Conservation (phyloP, 2,329 filamentous ascomycete genomes). For the Pyrenochaeta sp. region DNA sequence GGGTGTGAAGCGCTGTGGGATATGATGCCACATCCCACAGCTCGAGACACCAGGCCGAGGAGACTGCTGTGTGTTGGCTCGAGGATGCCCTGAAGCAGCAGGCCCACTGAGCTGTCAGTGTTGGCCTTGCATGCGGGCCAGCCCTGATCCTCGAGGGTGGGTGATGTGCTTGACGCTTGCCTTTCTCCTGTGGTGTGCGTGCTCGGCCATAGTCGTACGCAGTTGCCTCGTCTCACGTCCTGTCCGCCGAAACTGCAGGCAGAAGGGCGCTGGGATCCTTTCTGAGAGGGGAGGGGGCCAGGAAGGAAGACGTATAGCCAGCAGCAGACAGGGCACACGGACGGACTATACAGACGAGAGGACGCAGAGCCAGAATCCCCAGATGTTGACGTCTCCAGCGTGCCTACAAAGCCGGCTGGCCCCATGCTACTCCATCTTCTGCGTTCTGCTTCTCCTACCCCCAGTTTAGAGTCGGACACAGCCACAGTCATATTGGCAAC, state of each 20-base stretch:
- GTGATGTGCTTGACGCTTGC: background rate
- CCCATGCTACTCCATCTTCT: too few relatives aligned
- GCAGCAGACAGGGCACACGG: slow-evolving; percentile 6
- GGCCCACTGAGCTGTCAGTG: slow-evolving; percentile 1
- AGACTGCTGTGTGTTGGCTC: slow-evolving; percentile 1
- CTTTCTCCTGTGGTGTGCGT: too few relatives aligned
- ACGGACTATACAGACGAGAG: too few relatives aligned
- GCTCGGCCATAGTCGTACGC: slow-evolving; percentile 10
- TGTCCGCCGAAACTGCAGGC: slow-evolving; percentile 7
- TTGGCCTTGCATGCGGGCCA: background rate
- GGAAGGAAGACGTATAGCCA: slow-evolving; percentile 5
- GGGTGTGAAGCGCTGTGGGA: slow-evolving; percentile 14
- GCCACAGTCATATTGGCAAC: slow-evolving; percentile 6
- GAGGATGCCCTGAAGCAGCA: background rate
- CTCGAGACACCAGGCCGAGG: slow-evolving; percentile 1
- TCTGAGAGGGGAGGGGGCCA: too few relatives aligned
- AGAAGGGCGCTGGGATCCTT: background rate
- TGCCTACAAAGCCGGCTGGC: slow-evolving; percentile 15
- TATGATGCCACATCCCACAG: slow-evolving; percentile 18
- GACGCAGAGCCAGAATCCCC: slow-evolving; percentile 15
- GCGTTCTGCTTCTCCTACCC: slow-evolving; percentile 1
- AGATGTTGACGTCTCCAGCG: slow-evolving; percentile 19
- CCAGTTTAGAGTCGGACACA: slow-evolving; percentile 10
- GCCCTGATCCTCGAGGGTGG: slow-evolving; percentile 4
- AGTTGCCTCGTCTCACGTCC: slow-evolving; percentile 16